Evolutionary conservation across 1,139 yeast species (phyloP).

Genomic region (Yamadazyma dendronema): DNA sequence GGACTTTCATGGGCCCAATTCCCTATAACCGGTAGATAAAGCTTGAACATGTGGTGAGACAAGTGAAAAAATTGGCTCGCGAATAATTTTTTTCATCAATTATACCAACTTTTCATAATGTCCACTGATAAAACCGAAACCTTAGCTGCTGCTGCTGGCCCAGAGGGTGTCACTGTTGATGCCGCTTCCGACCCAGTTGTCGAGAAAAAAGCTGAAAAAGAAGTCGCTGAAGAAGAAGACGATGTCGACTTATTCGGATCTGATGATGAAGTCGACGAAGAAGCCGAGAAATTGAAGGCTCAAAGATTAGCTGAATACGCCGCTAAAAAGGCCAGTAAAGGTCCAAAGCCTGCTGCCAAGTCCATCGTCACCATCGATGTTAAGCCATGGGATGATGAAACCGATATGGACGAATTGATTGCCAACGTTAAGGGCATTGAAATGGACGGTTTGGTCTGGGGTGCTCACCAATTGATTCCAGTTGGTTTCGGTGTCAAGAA

Average conservation of each 20-base stretch:
- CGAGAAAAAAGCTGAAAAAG: conserved; percentile 70
- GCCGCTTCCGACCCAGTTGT: conserved; percentile 54
- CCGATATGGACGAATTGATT: conserved; percentile 84
- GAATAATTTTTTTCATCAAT: conserved; percentile 22
- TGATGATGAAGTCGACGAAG: conserved; percentile 90
- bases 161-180: conserved; percentile 27
- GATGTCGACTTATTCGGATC: conserved; percentile 96
- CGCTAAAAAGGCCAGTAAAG: conserved; percentile 95
- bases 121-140: conserved; percentile 4
- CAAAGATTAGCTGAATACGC: conserved; percentile 97
- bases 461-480: conserved; percentile 94
- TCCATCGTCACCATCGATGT: conserved; percentile 94
- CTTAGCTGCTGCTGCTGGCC: conserved; percentile 75
- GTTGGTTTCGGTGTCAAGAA: conserved; percentile 99
- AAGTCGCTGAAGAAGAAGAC: conserved; percentile 75
- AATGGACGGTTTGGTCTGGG: conserved; percentile 95
- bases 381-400: conserved; percentile 99
- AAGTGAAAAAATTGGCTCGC: not conserved
- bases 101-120: conserved; percentile 46
- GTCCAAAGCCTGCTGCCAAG: conserved; percentile 98
- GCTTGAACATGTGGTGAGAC: too few relatives aligned
- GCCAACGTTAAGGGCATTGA: conserved; percentile 81
- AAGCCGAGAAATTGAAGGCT: conserved; percentile 94
- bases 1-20: too few relatives aligned
- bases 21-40: too few relatives aligned